Evolutionary conservation across 2,329 filamentous ascomycete genomes (phyloP).

Genomic region (Venturia pyrina): DNA sequence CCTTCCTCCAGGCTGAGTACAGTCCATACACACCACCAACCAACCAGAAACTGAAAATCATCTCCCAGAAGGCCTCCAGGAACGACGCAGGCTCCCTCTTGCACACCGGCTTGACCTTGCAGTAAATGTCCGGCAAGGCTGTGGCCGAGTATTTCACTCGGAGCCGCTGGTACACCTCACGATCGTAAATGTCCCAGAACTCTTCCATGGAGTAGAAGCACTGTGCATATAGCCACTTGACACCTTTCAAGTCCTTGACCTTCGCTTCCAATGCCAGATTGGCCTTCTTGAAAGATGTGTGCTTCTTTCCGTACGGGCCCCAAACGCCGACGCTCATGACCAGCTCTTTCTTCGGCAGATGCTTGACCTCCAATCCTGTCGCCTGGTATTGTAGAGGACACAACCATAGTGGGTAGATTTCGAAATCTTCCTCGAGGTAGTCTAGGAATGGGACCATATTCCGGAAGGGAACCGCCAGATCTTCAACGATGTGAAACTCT

Average conservation of each 20-base stretch:
- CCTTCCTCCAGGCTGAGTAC: slow-evolving; percentile 5
- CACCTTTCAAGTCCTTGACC: slow-evolving; percentile 49
- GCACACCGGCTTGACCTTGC: slow-evolving; percentile 42
- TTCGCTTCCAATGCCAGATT: slow-evolving; percentile 54
- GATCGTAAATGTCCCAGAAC: slow-evolving; percentile 58
- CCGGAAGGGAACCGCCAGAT: slow-evolving; percentile 36
- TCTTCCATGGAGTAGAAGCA: slow-evolving; percentile 58
- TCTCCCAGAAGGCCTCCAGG: background rate
- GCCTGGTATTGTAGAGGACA: slow-evolving; percentile 24
- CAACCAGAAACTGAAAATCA: slow-evolving; percentile 6
- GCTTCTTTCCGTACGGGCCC: slow-evolving; percentile 19
- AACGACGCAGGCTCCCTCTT: background rate
- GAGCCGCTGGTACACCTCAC: slow-evolving; percentile 47
- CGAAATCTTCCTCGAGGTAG: slow-evolving; percentile 4
- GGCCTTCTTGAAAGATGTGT: slow-evolving; percentile 35
- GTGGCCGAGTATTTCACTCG: slow-evolving; percentile 48
- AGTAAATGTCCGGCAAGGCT: slow-evolving; percentile 53
- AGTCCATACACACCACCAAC: slow-evolving; percentile 5
- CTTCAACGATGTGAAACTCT: slow-evolving; percentile 50
- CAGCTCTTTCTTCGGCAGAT: slow-evolving; percentile 4
- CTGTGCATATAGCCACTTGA: slow-evolving; percentile 63
- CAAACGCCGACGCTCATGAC: slow-evolving; percentile 56
- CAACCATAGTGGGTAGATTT: slow-evolving; percentile 37
- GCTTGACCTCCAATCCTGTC: slow-evolving; percentile 8
- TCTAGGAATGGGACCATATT: slow-evolving; percentile 9